Evolutionary conservation across 352 stramenopile species (phyloP).

Genomic region (Globisporangium spinosum): DNA sequence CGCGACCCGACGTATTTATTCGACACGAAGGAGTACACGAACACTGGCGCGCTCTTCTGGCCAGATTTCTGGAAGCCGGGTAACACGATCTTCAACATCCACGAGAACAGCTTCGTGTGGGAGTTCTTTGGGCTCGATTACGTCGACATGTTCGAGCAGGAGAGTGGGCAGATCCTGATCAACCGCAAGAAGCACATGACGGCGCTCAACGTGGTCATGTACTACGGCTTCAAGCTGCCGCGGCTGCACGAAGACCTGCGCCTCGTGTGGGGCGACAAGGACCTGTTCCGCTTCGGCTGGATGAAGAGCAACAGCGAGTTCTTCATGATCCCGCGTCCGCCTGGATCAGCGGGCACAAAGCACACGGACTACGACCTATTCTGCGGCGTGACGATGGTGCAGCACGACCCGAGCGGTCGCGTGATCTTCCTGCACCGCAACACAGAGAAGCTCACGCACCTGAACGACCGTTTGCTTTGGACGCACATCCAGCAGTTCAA

Average conservation of each 20-base stretch:
- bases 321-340: constrained; percentile 20
- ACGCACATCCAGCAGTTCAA: constrained; percentile 62
- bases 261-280: constrained; percentile 24
- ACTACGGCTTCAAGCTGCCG: constrained; percentile 21
- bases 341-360: constrained; percentile 20
- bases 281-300: constrained; percentile 26
- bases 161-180: constrained; percentile 25
- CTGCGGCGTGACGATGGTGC: constrained; percentile 71
- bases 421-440: constrained; percentile 31
- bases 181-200: constrained; percentile 16
- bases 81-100: constrained; percentile 29
- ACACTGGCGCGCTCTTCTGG: constrained; percentile 24
- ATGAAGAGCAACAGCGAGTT: constrained; percentile 24
- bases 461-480: constrained; percentile 44
- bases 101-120: constrained; percentile 23
- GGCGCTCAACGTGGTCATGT: constrained; percentile 27
- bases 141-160: constrained; percentile 25
- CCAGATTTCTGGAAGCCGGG: constrained; percentile 22
- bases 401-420: constrained; percentile 40
- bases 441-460: constrained; percentile 18
- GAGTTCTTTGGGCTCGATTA: constrained; percentile 23
- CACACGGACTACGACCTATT: constrained; percentile 32
- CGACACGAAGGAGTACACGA: constrained; percentile 14
- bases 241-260: constrained; percentile 12
- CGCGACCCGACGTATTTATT: constrained; percentile 54